Percentiles rank a stretch among this genome's conserved stretches.
Conservation (phyloP, 163 green algal species). For the Prototheca wickerhamii region DNA sequence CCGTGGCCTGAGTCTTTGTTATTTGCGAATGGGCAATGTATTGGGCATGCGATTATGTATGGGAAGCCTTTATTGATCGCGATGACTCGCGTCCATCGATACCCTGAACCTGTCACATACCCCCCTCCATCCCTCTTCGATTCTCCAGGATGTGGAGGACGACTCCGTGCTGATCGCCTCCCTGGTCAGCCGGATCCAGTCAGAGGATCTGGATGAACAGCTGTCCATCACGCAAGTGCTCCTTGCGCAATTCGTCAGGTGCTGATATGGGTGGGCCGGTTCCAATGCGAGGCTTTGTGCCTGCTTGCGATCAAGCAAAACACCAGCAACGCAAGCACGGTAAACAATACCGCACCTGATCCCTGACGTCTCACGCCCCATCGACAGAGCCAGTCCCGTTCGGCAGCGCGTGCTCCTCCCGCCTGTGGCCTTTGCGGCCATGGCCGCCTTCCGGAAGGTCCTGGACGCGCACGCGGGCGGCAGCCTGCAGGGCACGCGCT, state of each 20-base stretch:
- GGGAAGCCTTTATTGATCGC: neutral
- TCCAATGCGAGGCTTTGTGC: too few species aligned
- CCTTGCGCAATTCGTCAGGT: conserved; percentile 26
- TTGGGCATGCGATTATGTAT: neutral
- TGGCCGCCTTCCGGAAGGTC: too few species aligned
- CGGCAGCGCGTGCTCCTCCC: too few species aligned
- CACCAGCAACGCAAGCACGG: too few species aligned
- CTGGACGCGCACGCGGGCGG: neutral
- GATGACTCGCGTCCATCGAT: conserved; percentile 14
- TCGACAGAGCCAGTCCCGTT: too few species aligned
- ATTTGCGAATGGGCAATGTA: too few species aligned
- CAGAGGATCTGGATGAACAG: conserved; percentile 36
- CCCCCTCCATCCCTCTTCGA: neutral
- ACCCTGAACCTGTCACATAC: conserved; percentile 17
- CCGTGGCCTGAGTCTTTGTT: neutral
- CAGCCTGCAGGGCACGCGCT: neutral
- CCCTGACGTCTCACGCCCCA: too few species aligned
- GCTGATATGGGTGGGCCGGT: neutral
- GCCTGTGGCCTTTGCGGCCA: too few species aligned
- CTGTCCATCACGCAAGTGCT: conserved; percentile 47
- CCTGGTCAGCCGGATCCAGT: conserved; percentile 70
- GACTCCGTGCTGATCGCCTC: conserved; percentile 76
- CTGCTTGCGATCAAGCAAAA: too few species aligned
- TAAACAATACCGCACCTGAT: too few species aligned
- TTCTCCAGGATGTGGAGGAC: conserved; percentile 68